Percentiles rank a stretch among this genome's conserved stretches.
phyloP scores from a whole-genome alignment of 306 rosid genomes.

The Fragaria vesca region DNA sequence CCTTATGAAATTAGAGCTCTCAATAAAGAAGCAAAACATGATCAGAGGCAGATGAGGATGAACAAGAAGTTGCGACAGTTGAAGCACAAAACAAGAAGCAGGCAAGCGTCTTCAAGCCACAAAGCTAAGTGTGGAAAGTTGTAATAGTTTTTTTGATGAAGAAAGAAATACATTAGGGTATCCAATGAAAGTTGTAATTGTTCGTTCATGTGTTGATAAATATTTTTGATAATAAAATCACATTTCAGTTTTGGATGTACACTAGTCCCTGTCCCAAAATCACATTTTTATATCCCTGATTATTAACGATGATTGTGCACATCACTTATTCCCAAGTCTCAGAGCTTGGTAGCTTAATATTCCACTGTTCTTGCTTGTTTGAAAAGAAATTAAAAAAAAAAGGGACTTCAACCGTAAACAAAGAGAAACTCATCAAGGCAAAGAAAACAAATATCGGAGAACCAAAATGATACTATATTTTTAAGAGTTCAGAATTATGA shows the following conservation, averaged over 20 bases:
- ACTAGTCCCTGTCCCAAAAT: background rate
- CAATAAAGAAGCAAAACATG: slow-evolving; percentile 69
- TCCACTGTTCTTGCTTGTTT: too few species aligned
- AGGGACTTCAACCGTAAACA: too few species aligned
- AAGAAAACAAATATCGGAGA: too few species aligned
- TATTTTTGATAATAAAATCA: background rate
- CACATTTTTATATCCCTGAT: background rate
- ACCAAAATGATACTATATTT: too few species aligned
- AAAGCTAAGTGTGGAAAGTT: slow-evolving; percentile 64
- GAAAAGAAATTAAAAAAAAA: too few species aligned
- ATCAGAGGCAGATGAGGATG: slow-evolving; percentile 95
- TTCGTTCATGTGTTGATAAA: background rate
- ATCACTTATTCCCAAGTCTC: too few species aligned
- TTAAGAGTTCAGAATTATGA: too few species aligned
- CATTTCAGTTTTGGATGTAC: background rate
- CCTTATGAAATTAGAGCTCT: slow-evolving; percentile 90
- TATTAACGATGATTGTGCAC: too few species aligned
- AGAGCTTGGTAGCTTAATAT: too few species aligned
- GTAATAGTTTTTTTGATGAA: too few species aligned
- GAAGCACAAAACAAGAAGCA: slow-evolving; percentile 89
- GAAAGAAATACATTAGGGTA: too few species aligned
- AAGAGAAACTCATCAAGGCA: too few species aligned
- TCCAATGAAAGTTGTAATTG: background rate
- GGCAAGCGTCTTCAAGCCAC: slow-evolving; percentile 70
- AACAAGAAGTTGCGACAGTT: slow-evolving; percentile 93